Conservation (phyloP, 768 basidiomycete species). For the Lentinus brumalis region DNA sequence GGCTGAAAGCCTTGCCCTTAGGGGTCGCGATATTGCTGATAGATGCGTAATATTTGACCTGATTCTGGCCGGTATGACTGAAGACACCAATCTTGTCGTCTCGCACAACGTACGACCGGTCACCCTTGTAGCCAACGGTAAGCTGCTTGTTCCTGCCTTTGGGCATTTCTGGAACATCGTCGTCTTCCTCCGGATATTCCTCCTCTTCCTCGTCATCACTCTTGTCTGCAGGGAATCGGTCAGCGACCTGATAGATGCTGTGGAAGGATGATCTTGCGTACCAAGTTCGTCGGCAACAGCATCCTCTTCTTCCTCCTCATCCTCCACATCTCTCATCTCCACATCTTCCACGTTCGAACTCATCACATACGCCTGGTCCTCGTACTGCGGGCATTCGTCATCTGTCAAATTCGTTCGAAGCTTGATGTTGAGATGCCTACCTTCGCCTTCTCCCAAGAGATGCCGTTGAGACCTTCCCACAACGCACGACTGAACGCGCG, state of each 20-base stretch:
- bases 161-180: constrained; percentile 39
- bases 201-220: constrained; percentile 35
- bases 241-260: neutral
- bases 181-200: constrained; percentile 47
- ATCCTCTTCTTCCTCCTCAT: constrained; percentile 77
- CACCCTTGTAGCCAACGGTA: constrained; percentile 93
- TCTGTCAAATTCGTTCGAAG: neutral
- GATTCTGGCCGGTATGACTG: constrained; percentile 65
- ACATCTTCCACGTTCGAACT: constrained; percentile 79
- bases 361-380: constrained; percentile 86
- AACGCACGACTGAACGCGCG: constrained; percentile 64
- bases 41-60: constrained; percentile 84
- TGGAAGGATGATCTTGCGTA: constrained; percentile 26
- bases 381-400: constrained; percentile 45
- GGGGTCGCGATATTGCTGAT: constrained; percentile 82
- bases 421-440: constrained; percentile 36
- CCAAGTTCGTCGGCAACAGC: constrained; percentile 74
- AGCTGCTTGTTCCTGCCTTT: constrained; percentile 83
- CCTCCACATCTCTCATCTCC: constrained; percentile 81
- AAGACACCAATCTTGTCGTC: constrained; percentile 93
- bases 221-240: constrained; percentile 14
- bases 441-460: constrained; percentile 81
- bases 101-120: constrained; percentile 90
- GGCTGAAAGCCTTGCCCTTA: constrained; percentile 83
- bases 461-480: constrained; percentile 81